Base-by-base conservation (phyloP, 148 eudicot species). In the Vaccinium darrowii region DNA sequence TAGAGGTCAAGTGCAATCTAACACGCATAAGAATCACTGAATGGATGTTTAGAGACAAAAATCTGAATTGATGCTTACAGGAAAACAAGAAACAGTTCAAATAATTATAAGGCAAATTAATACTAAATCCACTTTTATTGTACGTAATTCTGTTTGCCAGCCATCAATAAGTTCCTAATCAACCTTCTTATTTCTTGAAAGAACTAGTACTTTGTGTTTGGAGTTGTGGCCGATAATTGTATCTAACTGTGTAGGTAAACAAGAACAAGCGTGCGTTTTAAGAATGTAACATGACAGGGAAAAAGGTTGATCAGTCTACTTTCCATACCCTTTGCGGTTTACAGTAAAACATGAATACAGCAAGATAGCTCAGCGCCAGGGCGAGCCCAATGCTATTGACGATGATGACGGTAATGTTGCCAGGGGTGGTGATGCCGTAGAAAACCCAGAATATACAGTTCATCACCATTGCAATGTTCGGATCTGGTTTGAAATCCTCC, bases 391-490 rank as follows among this genome's bases (percentile, higher is more conserved):
- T 43, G 76, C 86, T 43, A 21, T 92, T 92, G 77, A 89, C 88
- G 15, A 90, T 88, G 82, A 92, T 8, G 7, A 92, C 90, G 12
- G 91, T 87, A 23, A 79, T 83, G 85, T 90, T 92, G 58, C 90
- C 74, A 1, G 94, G 94, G 57, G 90, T 92, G 84, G 89, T 74
- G 43, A 87, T 1, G 1, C 94, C 93, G 16, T 92, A 92, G 23
- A 91, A 91, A 2, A 92, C 39, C 94, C 94, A 92, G 54, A 90
- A 65, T 0, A 87, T 21, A 76, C 94, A 92, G 84, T 88, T 91
- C 78, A 92, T 79, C 8, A 67, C 72, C 4, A 86, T 9, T 3
- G 90, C 89, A 13, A 92, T 54, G 77, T 89, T 91, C 0, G 92
- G 91, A n/a, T 85, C 56, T 2, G 88, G 86, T 21, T 82, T 57